Evolutionary conservation across 2,329 filamentous ascomycete species (phyloP).

Genomic region (Penicillium thymicola): DNA sequence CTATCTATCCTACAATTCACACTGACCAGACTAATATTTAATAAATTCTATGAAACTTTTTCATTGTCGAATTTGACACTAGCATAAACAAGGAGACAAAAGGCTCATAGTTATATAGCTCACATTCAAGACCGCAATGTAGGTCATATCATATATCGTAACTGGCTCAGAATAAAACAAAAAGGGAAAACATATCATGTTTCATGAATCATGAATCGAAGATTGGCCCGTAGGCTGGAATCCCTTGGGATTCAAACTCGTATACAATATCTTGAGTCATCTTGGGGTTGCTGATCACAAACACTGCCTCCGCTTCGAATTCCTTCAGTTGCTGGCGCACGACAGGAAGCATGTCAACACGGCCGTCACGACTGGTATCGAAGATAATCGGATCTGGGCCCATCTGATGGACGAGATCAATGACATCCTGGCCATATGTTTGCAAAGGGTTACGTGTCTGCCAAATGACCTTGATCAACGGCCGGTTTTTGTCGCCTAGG

Average conservation of each 20-base stretch:
- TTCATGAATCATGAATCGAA: constrained; percentile 57
- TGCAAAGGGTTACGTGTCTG: constrained; percentile 58
- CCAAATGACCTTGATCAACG: constrained; percentile 63
- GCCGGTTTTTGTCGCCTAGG: constrained; percentile 47
- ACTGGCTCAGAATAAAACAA: not conserved
- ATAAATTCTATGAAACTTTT: not conserved
- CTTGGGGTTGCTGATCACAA: constrained; percentile 67
- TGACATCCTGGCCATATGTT: constrained; percentile 60
- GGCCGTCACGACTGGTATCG: constrained; percentile 59
- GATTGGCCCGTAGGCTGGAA: constrained; percentile 69
- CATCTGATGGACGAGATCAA: constrained; percentile 55
- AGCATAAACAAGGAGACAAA: not conserved
- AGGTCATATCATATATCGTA: not conserved
- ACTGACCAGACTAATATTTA: no score
- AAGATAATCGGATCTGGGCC: constrained; percentile 65
- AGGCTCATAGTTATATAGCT: not conserved
- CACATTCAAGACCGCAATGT: not conserved
- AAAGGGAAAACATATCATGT: not conserved
- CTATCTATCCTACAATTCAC: no score
- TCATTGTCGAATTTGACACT: not conserved
- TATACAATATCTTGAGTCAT: constrained; percentile 68
- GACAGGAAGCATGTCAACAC: constrained; percentile 60
- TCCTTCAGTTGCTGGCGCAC: constrained; percentile 51
- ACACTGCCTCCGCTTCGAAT: constrained; percentile 61
- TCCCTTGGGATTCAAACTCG: constrained; percentile 61